Conservation (phyloP, 768 basidiomycete genomes). For the Exsudoporus frostii region DNA sequence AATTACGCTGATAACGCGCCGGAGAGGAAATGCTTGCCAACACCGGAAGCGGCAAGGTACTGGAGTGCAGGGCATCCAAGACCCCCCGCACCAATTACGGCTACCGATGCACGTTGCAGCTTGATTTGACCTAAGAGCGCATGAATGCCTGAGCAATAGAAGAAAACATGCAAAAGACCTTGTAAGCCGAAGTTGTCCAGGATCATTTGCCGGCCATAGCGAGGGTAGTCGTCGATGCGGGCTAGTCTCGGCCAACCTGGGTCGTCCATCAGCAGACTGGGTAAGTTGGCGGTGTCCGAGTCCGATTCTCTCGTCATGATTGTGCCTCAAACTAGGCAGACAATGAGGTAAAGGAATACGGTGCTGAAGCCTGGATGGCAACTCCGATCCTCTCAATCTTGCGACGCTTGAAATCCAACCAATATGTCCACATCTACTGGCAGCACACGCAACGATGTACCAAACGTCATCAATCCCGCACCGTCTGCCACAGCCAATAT, state of each 20-base stretch:
- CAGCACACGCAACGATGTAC: constrained; percentile 11
- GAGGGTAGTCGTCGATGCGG: constrained; percentile 66
- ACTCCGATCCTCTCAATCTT: not conserved
- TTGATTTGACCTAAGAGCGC: constrained; percentile 70
- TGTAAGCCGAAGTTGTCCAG: constrained; percentile 81
- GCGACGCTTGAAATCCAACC: not conserved
- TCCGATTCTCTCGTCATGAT: not conserved
- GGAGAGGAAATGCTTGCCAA: constrained; percentile 54
- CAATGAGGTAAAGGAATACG: not conserved
- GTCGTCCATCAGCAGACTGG: constrained; percentile 7
- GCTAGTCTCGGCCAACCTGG: constrained; percentile 29
- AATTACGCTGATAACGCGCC: not conserved
- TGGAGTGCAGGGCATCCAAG: constrained; percentile 94
- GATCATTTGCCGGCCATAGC: constrained; percentile 98
- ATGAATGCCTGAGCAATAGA: constrained; percentile 1
- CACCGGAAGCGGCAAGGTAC: constrained; percentile 88
- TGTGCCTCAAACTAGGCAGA: not conserved
- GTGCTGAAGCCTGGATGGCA: not conserved
- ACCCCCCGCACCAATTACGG: constrained; percentile 93
- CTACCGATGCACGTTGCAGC: constrained; percentile 69
- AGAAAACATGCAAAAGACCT: constrained; percentile 43
- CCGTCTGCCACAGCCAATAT: constrained; percentile 12
- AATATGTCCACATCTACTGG: constrained; percentile 16
- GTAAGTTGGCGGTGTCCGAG: not conserved
- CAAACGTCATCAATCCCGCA: constrained; percentile 11